Conservation (phyloP, 2,329 filamentous ascomycete genomes). For the Pseudogymnoascus sp. region DNA sequence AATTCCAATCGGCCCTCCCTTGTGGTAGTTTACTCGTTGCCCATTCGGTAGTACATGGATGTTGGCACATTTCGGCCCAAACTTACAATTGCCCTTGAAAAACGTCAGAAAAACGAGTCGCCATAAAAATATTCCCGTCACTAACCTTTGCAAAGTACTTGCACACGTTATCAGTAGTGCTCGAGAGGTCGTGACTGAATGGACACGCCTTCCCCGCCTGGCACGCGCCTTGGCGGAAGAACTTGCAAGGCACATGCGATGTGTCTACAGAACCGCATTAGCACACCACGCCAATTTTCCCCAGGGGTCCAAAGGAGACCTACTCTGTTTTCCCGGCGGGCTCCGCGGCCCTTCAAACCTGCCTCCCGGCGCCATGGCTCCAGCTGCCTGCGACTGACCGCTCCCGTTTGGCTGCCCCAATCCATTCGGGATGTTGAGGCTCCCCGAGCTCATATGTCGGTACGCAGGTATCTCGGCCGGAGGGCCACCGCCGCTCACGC, state of each 20-base stretch:
- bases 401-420: slow-evolving; percentile 13
- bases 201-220: slow-evolving; percentile 94
- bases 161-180: slow-evolving; percentile 79
- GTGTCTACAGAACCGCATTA: slow-evolving; percentile 53
- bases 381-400: slow-evolving; percentile 28
- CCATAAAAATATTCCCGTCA: slow-evolving; percentile 11
- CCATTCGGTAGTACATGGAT: slow-evolving; percentile 93
- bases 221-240: slow-evolving; percentile 92
- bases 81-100: slow-evolving; percentile 90
- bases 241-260: slow-evolving; percentile 97
- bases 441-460: slow-evolving; percentile 49
- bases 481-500: slow-evolving; percentile 25
- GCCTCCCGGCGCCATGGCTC: slow-evolving; percentile 34
- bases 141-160: slow-evolving; percentile 97
- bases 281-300: slow-evolving; percentile 12
- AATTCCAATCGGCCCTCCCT: slow-evolving; percentile 52
- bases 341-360: slow-evolving; percentile 53
- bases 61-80: slow-evolving; percentile 94
- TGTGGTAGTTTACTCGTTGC: slow-evolving; percentile 74
- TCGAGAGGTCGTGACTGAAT: slow-evolving; percentile 87
- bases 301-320: slow-evolving; percentile 19
- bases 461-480: slow-evolving; percentile 34
- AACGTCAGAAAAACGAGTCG: neutral
- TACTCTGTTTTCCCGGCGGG: slow-evolving; percentile 47
- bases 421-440: slow-evolving; percentile 26